Evolutionary conservation across 352 stramenopile genomes (phyloP).

Genomic region (Phytophthora cryptogea): DNA sequence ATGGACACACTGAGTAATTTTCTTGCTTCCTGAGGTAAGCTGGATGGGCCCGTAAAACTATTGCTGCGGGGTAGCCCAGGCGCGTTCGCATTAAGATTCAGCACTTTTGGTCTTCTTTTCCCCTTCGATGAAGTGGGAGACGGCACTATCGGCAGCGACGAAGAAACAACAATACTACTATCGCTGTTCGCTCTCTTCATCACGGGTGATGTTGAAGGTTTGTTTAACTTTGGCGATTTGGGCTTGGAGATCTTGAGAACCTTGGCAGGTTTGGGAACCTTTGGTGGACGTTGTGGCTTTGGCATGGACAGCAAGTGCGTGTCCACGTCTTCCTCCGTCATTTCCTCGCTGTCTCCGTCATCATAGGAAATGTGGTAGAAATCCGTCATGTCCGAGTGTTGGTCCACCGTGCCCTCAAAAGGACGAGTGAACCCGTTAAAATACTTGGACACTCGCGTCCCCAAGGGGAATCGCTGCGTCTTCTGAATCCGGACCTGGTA

Average conservation of each 20-base stretch:
- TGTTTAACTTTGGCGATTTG: conserved; percentile 12
- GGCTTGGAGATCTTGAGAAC: conserved; percentile 11
- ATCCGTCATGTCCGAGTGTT: conserved; percentile 46
- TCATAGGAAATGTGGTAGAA: conserved; percentile 84
- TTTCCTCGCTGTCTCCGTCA: conserved; percentile 81
- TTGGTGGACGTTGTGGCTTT: conserved; percentile 14
- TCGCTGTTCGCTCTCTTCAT: conserved; percentile 28
- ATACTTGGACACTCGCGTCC: conserved; percentile 70
- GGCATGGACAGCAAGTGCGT: conserved; percentile 37
- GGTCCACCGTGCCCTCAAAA: conserved; percentile 66
- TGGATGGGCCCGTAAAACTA: conserved; percentile 13
- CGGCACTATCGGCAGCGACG: background rate
- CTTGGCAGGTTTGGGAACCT: conserved; percentile 27
- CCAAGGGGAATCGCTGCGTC: conserved; percentile 62
- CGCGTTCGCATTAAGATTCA: conserved; percentile 54
- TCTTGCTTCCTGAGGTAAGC: conserved; percentile 6
- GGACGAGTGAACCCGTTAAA: conserved; percentile 65
- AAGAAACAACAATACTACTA: conserved; percentile 16
- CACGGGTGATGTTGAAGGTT: conserved; percentile 2
- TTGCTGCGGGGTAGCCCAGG: conserved; percentile 27
- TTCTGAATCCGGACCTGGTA: conserved; percentile 48
- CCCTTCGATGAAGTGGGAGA: conserved; percentile 8
- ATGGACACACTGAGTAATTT: conserved; percentile 28
- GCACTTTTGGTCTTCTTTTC: conserved; percentile 33
- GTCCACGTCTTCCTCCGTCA: conserved; percentile 76